These are phyloP conservation scores for Penicillium cataractarum DNA, from an alignment of 495 filamentous ascomycete genomes.

Conservation along the genomic window DNA sequence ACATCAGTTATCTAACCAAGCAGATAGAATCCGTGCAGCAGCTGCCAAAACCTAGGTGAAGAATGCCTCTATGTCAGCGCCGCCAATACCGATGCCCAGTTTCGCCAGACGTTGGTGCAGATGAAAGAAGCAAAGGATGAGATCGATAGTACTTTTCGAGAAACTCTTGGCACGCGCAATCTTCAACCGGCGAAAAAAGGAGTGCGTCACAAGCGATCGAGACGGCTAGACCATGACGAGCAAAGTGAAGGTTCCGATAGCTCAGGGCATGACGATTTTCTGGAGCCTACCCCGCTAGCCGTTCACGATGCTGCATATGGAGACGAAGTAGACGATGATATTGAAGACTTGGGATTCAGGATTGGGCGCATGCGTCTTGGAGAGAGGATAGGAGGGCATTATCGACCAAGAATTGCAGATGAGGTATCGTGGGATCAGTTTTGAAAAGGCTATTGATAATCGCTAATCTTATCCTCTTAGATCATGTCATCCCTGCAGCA, in stretches of 20 bases:
- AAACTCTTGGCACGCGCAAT: not conserved
- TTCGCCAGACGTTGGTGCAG: slow-evolving; percentile 57
- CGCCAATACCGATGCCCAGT: slow-evolving; percentile 7
- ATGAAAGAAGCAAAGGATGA: slow-evolving; percentile 73
- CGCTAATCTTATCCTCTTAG: not conserved
- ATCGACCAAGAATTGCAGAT: slow-evolving; percentile 3
- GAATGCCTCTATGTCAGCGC: not conserved
- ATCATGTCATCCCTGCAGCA: not conserved
- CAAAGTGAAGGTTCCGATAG: not conserved
- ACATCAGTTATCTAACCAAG: not conserved
- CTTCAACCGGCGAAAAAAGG: slow-evolving; percentile 45
- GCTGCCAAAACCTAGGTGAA: not conserved
- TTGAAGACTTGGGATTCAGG: slow-evolving; percentile 69
- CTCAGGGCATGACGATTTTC: not conserved
- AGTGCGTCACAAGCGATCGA: not conserved
- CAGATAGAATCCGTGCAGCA: not conserved
- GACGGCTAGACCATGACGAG: not conserved
- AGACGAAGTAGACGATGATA: slow-evolving; percentile 60
- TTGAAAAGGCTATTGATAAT: not conserved
- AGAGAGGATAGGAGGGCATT: slow-evolving; percentile 61
- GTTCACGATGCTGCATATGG: slow-evolving; percentile 68
- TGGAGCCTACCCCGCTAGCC: slow-evolving; percentile 45
- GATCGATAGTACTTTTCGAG: slow-evolving; percentile 61
- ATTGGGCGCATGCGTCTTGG: slow-evolving; percentile 73
- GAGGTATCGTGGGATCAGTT: not conserved